Conservation (phyloP, 2,329 filamentous ascomycete genomes). For the Neonectria hederae region DNA sequence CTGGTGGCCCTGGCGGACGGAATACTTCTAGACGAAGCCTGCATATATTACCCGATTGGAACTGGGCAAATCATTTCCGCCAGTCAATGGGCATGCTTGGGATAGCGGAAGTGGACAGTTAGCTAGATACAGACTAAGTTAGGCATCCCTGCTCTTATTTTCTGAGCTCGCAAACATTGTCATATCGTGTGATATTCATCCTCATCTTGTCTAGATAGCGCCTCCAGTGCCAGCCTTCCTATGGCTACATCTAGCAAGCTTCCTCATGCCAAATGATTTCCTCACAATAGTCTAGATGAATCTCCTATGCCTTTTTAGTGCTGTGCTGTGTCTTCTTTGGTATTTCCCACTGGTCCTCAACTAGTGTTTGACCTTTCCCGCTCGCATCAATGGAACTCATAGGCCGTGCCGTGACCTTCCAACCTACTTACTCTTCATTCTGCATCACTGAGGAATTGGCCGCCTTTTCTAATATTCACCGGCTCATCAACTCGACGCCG, state of each 20-base stretch:
- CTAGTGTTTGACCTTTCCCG: neutral
- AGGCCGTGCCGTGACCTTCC: neutral
- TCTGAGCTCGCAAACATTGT: no score
- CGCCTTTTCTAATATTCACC: slow-evolving; percentile 29
- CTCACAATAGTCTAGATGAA: neutral
- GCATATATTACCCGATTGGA: neutral
- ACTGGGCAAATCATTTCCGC: no score
- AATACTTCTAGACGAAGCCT: neutral
- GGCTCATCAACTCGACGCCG: slow-evolving; percentile 77
- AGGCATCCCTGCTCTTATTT: no score
- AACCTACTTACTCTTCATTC: neutral
- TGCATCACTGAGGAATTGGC: neutral
- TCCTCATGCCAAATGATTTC: neutral
- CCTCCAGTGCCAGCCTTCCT: neutral
- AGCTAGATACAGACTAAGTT: no score
- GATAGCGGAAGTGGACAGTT: no score
- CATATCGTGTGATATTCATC: neutral
- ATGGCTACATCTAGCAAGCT: neutral
- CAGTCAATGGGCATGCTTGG: neutral
- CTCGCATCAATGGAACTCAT: neutral
- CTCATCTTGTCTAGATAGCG: neutral
- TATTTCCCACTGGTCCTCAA: neutral
- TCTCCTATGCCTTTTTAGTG: neutral
- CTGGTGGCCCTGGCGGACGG: neutral
- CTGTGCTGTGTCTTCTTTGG: neutral